Evolutionary conservation across 1,284 basidiomycete species (phyloP).

Genomic region (Naganishia sp.): DNA sequence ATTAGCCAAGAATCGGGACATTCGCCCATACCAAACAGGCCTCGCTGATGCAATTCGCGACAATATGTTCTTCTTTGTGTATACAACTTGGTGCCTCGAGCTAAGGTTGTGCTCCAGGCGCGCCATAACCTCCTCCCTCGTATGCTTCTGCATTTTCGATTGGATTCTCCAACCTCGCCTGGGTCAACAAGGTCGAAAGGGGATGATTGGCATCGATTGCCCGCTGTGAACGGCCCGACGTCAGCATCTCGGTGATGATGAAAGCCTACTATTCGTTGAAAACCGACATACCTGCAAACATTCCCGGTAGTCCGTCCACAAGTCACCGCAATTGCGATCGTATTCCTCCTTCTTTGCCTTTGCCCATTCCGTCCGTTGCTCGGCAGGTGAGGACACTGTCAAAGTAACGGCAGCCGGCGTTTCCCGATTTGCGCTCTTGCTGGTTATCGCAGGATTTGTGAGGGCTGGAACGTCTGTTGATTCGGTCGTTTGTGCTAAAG

Average conservation of each 20-base stretch:
- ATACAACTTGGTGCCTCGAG: not conserved
- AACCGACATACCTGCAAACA: conserved; percentile 32
- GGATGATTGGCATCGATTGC: conserved; percentile 74
- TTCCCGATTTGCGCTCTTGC: not conserved
- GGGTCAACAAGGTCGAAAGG: conserved; percentile 70
- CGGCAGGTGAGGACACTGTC: conserved; percentile 8
- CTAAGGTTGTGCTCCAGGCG: conserved; percentile 32
- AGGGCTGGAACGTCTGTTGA: not conserved
- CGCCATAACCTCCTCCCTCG: conserved; percentile 32
- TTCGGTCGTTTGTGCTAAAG: not conserved
- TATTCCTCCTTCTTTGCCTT: conserved; percentile 36
- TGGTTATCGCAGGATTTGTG: not conserved
- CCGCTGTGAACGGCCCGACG: conserved; percentile 57
- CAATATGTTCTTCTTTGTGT: not conserved
- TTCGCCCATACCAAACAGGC: not conserved
- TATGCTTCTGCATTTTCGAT: conserved; percentile 48
- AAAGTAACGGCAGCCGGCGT: not conserved
- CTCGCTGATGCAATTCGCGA: not conserved
- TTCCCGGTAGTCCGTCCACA: conserved; percentile 36
- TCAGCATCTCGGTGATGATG: not conserved
- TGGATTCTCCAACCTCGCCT: conserved; percentile 79
- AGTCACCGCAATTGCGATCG: conserved; percentile 39
- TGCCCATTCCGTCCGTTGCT: conserved; percentile 29
- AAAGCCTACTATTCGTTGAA: not conserved
- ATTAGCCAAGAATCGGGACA: not conserved